Conservation (phyloP, 345 rosid species). For the Hypericum perforatum region DNA sequence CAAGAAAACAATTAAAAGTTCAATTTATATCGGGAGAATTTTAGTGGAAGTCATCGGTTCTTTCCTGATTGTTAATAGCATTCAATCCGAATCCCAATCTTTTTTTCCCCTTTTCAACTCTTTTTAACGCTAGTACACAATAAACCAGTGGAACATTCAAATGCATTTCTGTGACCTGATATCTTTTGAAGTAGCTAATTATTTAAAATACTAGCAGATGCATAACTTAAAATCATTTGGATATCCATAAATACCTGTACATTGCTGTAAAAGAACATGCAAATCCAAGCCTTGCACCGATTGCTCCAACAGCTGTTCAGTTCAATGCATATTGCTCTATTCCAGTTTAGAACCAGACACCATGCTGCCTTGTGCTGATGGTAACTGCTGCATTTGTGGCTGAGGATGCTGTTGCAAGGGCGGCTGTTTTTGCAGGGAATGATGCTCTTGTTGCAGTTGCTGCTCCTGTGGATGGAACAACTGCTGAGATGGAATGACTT, state of each 20-base stretch:
- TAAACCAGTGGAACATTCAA: too few relatives aligned
- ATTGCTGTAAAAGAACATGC: slow-evolving; percentile 51
- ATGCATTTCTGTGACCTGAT: too few relatives aligned
- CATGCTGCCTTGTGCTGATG: slow-evolving; percentile 48
- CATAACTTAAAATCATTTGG: too few relatives aligned
- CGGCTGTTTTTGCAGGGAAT: slow-evolving; percentile 19
- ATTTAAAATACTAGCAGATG: too few relatives aligned
- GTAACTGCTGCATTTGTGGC: slow-evolving; percentile 53
- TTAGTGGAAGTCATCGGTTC: too few relatives aligned
- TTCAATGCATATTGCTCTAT: slow-evolving; percentile 33
- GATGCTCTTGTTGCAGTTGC: slow-evolving; percentile 15
- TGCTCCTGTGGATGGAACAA: not conserved
- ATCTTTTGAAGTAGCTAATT: too few relatives aligned
- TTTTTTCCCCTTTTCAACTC: too few relatives aligned
- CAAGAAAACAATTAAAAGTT: not conserved
- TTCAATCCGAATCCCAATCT: too few relatives aligned
- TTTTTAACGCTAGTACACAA: too few relatives aligned
- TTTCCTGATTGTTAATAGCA: too few relatives aligned
- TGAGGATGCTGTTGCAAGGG: slow-evolving; percentile 39
- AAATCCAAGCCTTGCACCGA: slow-evolving; percentile 35
- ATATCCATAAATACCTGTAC: slow-evolving; percentile 51
- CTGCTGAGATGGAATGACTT: not conserved
- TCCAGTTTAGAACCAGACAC: slow-evolving; percentile 58
- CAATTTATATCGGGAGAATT: too few relatives aligned
- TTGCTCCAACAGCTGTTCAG: slow-evolving; percentile 35